Evolutionary conservation across 768 basidiomycete species (phyloP), one percentile per base, ranked within the genome.

Genomic region (Amanita muscaria): DNA sequence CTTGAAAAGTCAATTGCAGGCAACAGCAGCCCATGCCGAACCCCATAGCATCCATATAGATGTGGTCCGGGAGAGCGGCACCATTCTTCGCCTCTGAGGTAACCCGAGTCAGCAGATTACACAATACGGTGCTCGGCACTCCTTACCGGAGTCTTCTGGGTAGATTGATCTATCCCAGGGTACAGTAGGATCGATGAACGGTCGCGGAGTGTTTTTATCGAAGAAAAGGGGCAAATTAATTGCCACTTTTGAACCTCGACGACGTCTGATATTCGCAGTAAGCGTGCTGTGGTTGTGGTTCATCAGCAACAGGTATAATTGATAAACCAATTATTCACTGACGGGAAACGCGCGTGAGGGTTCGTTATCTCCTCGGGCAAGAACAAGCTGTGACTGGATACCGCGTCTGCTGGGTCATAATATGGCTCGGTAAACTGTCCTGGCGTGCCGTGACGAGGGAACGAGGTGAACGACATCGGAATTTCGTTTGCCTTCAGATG

Each of bases 1-100:
- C 85, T 63, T 99, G 96, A 67, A 98, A 97, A 11, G 96, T 99
- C 49, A 98, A 73, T 57, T 99, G 96, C 41, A 99, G 71, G 63
- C 96, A 98, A 56, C 90, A 94, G 53, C 94, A 98, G 5, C 96
- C 96, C 96, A 98, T 99, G 37, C 96, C 96, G 61, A 99, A 99
- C 22, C 93, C 94, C 96, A 98, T 98, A 7, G 96, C 93, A 61
- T 99, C 96, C 70, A 98, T 76, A 60, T 98, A 98, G 51, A 99
- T 88, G 62, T 98, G 93, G 59, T 94, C 82, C 24, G 72, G 68
- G 27, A 89, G 72, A 12, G 93, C 92, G 4, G 92, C 90, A 2
- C 93, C 92, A 50, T 80, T 73, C 64, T 82, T 88, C 1, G 92
- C 92, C 70, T 96, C 91, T 88, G 48, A 18, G 14, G 15, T 22